Conservation (phyloP, 2,329 filamentous ascomycete species). For the Ophiosphaerella herpotricha region DNA sequence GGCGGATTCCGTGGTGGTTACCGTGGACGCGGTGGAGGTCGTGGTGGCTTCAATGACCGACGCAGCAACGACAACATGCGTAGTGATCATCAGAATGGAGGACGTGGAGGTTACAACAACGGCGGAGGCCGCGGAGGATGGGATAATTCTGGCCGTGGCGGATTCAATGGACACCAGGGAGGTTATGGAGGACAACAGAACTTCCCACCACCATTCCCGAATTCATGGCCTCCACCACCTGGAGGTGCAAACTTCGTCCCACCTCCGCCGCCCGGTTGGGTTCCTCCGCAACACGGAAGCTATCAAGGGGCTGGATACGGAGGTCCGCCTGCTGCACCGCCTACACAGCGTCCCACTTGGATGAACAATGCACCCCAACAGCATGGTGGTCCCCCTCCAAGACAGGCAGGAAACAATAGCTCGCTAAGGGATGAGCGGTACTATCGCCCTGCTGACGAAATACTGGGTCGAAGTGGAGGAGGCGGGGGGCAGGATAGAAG, state of each 20-base stretch:
- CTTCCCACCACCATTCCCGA: constrained; percentile 22
- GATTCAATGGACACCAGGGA: constrained; percentile 26
- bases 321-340: constrained; percentile 17
- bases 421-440: constrained; percentile 27
- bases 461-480: constrained; percentile 28
- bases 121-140: constrained; percentile 19
- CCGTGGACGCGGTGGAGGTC: constrained; percentile 23
- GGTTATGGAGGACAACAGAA: constrained; percentile 26
- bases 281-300: constrained; percentile 23
- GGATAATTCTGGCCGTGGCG: constrained; percentile 15
- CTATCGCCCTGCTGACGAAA: constrained; percentile 31
- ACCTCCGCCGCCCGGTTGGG: constrained; percentile 38
- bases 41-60: constrained; percentile 42
- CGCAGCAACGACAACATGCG: constrained; percentile 25
- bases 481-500: constrained; percentile 22
- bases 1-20: constrained; percentile 42
- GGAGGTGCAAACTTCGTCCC: constrained; percentile 28
- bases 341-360: constrained; percentile 23
- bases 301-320: constrained; percentile 21
- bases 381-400: constrained; percentile 25
- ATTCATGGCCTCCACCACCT: constrained; percentile 28
- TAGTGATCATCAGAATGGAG: constrained; percentile 26
- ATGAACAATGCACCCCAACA: constrained; percentile 24
- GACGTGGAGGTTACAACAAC: constrained; percentile 30
- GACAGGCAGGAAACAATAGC: constrained; percentile 25